These are phyloP conservation scores for Globisporangium paddicum DNA, from an alignment of 352 stramenopile species.

Conservation along the genomic window DNA sequence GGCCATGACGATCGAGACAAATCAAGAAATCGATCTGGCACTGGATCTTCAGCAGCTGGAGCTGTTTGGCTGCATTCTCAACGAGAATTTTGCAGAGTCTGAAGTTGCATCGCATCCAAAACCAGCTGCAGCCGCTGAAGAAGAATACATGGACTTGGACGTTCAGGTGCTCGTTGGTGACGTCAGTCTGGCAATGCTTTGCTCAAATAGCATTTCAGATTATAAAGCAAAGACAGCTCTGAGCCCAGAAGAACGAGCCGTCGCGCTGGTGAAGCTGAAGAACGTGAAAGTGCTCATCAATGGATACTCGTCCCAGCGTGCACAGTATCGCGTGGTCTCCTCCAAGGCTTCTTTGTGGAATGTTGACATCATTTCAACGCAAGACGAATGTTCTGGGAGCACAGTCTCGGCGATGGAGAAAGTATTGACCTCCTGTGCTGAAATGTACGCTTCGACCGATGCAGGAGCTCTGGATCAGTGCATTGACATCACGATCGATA, in stretches of 20 bases:
- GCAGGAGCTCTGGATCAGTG: conserved; percentile 3
- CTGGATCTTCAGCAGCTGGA: conserved; percentile 63
- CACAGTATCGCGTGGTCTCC: conserved; percentile 40
- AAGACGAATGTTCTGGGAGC: not conserved
- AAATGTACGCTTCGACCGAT: conserved; percentile 24
- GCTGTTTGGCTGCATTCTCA: conserved; percentile 48
- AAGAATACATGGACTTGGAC: conserved; percentile 41
- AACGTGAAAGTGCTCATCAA: conserved; percentile 28
- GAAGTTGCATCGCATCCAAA: conserved; percentile 7
- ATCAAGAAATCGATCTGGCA: conserved; percentile 24
- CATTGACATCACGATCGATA: conserved; percentile 49
- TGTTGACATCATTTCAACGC: conserved; percentile 25
- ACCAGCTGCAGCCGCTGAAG: conserved; percentile 11
- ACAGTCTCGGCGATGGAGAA: conserved; percentile 2
- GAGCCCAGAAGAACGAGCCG: conserved; percentile 20
- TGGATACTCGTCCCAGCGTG: conserved; percentile 44
- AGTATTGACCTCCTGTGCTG: conserved; percentile 26
- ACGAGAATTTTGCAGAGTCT: conserved; percentile 49
- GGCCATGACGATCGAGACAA: conserved; percentile 1
- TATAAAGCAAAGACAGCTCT: conserved; percentile 12
- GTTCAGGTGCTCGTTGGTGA: conserved; percentile 44
- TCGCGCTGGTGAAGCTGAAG: conserved; percentile 42
- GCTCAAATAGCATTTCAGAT: conserved; percentile 8
- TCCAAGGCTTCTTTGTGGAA: conserved; percentile 43
- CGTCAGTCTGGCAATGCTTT: conserved; percentile 31